A percentile compares a stretch with the other conserved stretches of the same genome.
Evolutionary conservation across 2,329 filamentous ascomycete genomes (phyloP).

Genomic region (Huntiella moniliformis): DNA sequence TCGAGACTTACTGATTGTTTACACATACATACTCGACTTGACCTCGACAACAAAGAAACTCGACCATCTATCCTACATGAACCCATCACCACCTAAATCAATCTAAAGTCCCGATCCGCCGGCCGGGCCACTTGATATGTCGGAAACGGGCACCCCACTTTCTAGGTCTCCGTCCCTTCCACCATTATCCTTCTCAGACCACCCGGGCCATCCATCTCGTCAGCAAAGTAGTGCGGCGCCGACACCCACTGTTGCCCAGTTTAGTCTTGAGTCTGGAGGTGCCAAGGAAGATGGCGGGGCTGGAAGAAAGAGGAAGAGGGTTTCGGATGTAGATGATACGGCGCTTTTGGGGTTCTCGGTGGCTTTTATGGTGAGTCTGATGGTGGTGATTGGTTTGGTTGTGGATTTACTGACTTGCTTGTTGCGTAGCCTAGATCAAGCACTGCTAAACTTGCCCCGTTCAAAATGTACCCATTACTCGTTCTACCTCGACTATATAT

Average conservation of each 20-base stretch:
- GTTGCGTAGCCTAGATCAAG: conserved; percentile 33
- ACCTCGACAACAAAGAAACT: no score
- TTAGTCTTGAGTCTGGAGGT: conserved; percentile 1
- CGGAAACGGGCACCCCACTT: no score
- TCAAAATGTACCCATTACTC: conserved; percentile 40
- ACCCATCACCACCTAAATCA: no score
- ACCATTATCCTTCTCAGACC: background rate
- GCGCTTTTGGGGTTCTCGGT: conserved; percentile 2
- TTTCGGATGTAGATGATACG: conserved; percentile 7
- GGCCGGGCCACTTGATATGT: no score
- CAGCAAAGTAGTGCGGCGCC: conserved; percentile 1
- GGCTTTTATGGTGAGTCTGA: conserved; percentile 4
- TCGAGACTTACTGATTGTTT: no score
- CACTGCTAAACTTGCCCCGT: conserved; percentile 32
- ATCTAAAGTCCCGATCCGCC: no score
- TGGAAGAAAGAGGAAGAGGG: conserved; percentile 9
- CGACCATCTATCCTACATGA: no score
- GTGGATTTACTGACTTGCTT: conserved; percentile 2
- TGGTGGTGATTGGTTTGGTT: conserved; percentile 5
- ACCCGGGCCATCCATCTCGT: no score
- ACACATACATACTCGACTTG: no score
- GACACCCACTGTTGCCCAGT: conserved; percentile 3
- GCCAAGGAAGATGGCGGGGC: conserved; percentile 1
- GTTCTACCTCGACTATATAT: conserved; percentile 42
- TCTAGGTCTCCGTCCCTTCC: conserved; percentile 9